These are phyloP conservation scores for Auricularia heimuer DNA, from an alignment of 768 basidiomycete species.

Conservation along the genomic window DNA sequence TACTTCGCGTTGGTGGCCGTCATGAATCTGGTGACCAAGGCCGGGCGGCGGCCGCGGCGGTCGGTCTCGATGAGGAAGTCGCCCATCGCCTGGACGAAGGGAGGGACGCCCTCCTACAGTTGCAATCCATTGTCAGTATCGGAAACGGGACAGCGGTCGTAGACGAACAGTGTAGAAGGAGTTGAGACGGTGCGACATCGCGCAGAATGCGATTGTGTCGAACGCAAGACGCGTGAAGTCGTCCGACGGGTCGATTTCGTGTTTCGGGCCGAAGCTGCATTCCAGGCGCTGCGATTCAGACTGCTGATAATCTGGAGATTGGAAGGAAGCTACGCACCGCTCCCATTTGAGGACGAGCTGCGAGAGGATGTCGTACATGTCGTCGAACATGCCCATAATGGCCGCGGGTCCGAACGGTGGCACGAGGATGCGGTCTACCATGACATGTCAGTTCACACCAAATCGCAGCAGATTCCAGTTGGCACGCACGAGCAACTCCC, in stretches of 20 bases:
- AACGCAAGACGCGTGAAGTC: conserved; percentile 41
- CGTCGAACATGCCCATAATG: conserved; percentile 37
- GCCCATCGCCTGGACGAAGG: conserved; percentile 32
- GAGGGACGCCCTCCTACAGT: conserved; percentile 24
- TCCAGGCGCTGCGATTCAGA: background rate
- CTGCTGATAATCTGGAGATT: background rate
- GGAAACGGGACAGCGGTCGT: background rate
- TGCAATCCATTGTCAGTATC: background rate
- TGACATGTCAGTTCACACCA: background rate
- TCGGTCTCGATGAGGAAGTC: conserved; percentile 33
- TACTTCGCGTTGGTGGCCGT: conserved; percentile 27
- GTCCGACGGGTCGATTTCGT: conserved; percentile 32
- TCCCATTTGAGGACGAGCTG: conserved; percentile 39
- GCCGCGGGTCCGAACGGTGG: conserved; percentile 33
- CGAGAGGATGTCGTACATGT: conserved; percentile 35
- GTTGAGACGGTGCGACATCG: conserved; percentile 33
- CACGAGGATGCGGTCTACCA: conserved; percentile 26
- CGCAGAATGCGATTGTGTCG: conserved; percentile 37
- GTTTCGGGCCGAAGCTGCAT: conserved; percentile 32
- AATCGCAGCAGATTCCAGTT: background rate
- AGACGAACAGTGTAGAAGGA: conserved; percentile 32
- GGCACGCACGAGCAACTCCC: conserved; percentile 32
- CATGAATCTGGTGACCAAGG: conserved; percentile 28
- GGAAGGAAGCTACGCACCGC: conserved; percentile 16
- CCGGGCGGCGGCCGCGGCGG: conserved; percentile 25